These are phyloP conservation scores for Neotropicomus parvogracilis DNA, from an alignment of 1,284 basidiomycete species.

Conservation along the genomic window DNA sequence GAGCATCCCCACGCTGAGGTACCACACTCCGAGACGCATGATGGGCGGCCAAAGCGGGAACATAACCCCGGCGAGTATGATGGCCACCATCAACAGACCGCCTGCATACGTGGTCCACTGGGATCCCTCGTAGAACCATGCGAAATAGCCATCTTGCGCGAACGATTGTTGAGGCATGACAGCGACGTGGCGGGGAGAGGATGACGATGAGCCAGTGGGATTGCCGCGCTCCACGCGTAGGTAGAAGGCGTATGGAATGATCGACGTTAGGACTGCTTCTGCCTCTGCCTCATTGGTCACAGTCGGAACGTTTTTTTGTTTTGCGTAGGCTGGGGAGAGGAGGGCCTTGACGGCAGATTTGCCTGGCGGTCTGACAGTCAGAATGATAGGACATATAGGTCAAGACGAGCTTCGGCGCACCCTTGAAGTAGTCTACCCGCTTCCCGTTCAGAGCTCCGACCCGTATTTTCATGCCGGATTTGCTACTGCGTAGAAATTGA, in stretches of 20 bases:
- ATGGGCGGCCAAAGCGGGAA: slow-evolving; percentile 97
- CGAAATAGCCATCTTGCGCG: slow-evolving; percentile 78
- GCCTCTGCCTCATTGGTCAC: slow-evolving; percentile 81
- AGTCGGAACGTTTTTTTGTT: slow-evolving; percentile 81
- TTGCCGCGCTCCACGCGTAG: slow-evolving; percentile 81
- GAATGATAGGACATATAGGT: not conserved
- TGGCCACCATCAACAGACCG: slow-evolving; percentile 85
- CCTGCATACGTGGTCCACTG: slow-evolving; percentile 94
- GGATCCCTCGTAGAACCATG: slow-evolving; percentile 96
- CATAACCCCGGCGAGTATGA: slow-evolving; percentile 98
- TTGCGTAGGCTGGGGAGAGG: slow-evolving; percentile 86
- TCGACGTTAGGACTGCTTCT: slow-evolving; percentile 58
- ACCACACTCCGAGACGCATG: slow-evolving; percentile 96
- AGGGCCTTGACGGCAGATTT: slow-evolving; percentile 91
- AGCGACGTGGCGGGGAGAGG: slow-evolving; percentile 76
- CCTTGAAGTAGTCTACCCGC: slow-evolving; percentile 97
- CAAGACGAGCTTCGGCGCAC: slow-evolving; percentile 30
- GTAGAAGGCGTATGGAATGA: slow-evolving; percentile 87
- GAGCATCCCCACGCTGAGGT: slow-evolving; percentile 85
- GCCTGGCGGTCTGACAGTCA: slow-evolving; percentile 46
- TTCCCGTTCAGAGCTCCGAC: slow-evolving; percentile 92
- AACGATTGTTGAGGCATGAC: slow-evolving; percentile 85
- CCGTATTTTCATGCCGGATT: slow-evolving; percentile 85
- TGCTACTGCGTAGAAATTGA: slow-evolving; percentile 81
- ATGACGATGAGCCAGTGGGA: slow-evolving; percentile 62